Evolutionary conservation across 2,329 filamentous ascomycete genomes (phyloP), one percentile per base, ranked within the genome.

Genomic region (Macrophomina phaseolina): DNA sequence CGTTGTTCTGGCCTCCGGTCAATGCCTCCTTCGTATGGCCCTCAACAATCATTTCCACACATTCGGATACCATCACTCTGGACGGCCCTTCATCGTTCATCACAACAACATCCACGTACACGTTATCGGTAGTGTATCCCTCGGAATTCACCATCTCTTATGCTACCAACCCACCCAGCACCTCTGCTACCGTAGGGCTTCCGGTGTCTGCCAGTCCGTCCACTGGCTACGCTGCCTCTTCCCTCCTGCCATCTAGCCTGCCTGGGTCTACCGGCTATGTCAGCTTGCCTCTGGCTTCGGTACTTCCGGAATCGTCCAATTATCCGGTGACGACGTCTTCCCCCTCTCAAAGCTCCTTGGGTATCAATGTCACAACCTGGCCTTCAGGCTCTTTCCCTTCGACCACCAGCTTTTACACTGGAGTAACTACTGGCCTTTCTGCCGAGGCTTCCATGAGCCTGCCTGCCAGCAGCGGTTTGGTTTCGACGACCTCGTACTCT

Each of bases 11-110:
- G 61, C 55, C 55, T 60, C 38, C 40, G 5, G 16, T 12, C 8
- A 16, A 28, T 18, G 11, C 16, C 6, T 49, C 62, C 14, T 46
- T 55, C 28, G 14, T 34, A 4, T 55, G 36, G 62, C 64, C 64
- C 23, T 11, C 45, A 12, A 66, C 64, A 18, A 34, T 66, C 18
- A 34, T 60, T 28, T 66, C 55, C 34, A 66, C 64, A 7, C 64
- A 52, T 36, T 51, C 32, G 42, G 30, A 23, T 34, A 66, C 64
- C 16, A 66, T 61, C 28, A 55, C 51, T 9, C 40, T 65, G 9
- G 63, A 52, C 18, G 58, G 18, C 6, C 36, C 63, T n/a, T 56
- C 51, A 3, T 45, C 61, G 34, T 3, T 53, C 23, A n/a, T 23
- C 12, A 42, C 63, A 36, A 5, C 55, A 8, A 61, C 63, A 9